Evolutionary conservation across 441 rosid genomes (phyloP), one percentile per base, ranked within the genome.

Genomic region (Iberis amara): DNA sequence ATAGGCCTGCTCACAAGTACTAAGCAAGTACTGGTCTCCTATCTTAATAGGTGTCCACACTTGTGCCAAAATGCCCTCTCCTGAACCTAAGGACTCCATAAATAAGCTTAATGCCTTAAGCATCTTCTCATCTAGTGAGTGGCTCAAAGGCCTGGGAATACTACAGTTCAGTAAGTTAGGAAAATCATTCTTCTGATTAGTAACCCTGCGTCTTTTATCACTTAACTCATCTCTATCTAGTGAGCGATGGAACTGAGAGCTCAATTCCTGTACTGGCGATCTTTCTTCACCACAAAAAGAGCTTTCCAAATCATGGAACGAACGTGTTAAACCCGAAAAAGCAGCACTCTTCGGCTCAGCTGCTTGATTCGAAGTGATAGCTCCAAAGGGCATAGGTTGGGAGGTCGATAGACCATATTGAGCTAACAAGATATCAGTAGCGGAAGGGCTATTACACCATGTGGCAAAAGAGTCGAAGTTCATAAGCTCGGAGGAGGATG

Each of bases 21-120:
- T 24, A 24, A 24, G 27, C 4, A 24, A 2, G 27, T 24, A 2
- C 27, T 24, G 27, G 4, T 24, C 27, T 50, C 86, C 94, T 12
- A 12, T 73, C 74, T 62, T 77, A 14, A 76, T 43, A 28, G 94
- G 95, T 42, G 73, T 75, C 97, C 97, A 89, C 31, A 86, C 80
- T 69, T 89, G 97, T 0, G 90, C 94, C 74, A 89, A 69, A 73
- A 82, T 79, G 23, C 94, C 94, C 8, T 81, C 86, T 59, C 85
- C 83, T 31, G 80, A 78, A 14, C 84, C 85, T 30, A 78, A 75
- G 4, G 76, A 80, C 55, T 79, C 83, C 67, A 72, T 83, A 50
- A 89, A 73, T 50, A 79, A 27, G n/a, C 90, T 79, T 55, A 89
- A 67, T 3, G 88, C 95, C 61, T 55, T 80, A 33, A 89, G 78